phyloP scores from a whole-genome alignment of 1,139 yeast species.

The Candida tetrigidarum region DNA sequence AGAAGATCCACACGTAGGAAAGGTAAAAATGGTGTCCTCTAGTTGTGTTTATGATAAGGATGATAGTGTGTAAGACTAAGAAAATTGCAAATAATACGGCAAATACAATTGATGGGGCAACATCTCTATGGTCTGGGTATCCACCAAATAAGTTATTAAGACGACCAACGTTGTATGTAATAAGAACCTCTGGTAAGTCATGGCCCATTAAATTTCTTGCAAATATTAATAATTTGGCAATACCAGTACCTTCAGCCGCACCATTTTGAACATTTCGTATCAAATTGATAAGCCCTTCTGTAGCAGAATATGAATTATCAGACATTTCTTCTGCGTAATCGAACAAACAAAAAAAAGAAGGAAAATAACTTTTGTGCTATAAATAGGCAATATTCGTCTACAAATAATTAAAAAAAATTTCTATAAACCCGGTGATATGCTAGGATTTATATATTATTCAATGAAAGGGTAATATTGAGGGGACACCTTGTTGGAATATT shows the following conservation, averaged over 20 bases:
- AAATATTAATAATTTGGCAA: conserved; percentile 20
- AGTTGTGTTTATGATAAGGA: conserved; percentile 34
- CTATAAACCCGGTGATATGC: too few species aligned
- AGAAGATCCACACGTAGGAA: conserved; percentile 35
- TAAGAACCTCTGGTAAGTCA: conserved; percentile 24
- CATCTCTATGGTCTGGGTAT: conserved; percentile 34
- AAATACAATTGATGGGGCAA: conserved; percentile 37
- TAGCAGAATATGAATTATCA: conserved; percentile 22
- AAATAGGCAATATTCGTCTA: too few species aligned
- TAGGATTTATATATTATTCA: too few species aligned
- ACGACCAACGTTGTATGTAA: conserved; percentile 21
- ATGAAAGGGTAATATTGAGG: too few species aligned
- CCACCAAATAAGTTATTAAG: conserved; percentile 40
- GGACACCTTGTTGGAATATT: too few species aligned
- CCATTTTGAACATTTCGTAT: conserved; percentile 20
- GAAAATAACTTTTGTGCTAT: not conserved
- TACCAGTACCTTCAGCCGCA: conserved; percentile 30
- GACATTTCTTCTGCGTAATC: not conserved
- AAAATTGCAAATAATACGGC: conserved; percentile 32
- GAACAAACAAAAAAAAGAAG: not conserved
- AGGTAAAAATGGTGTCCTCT: conserved; percentile 43
- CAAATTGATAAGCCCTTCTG: conserved; percentile 23
- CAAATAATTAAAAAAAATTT: too few species aligned
- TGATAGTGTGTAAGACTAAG: conserved; percentile 27
- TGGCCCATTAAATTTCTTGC: conserved; percentile 29